Evolutionary conservation across 2,329 filamentous ascomycete genomes (phyloP).

Genomic region (Teratosphaeriaceae sp.): DNA sequence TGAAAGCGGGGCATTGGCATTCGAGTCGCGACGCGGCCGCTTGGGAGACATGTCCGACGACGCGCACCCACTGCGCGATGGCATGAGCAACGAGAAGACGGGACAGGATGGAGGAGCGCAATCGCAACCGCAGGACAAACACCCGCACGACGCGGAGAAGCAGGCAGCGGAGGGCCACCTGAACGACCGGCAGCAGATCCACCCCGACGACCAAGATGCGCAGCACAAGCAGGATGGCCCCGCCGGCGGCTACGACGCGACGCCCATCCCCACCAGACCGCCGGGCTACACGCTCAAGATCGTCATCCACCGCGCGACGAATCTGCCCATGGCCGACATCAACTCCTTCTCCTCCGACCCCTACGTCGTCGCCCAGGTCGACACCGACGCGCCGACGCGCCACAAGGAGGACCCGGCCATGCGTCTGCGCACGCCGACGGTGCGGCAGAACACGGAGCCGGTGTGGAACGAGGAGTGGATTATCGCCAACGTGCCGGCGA

Average conservation of each 20-base stretch:
- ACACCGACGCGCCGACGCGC: conserved; percentile 60
- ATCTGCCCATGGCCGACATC: conserved; percentile 78
- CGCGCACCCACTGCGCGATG: too few relatives aligned
- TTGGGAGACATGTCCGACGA: too few relatives aligned
- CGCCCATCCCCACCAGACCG: conserved; percentile 66
- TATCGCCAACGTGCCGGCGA: conserved; percentile 75
- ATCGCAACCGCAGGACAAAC: too few relatives aligned
- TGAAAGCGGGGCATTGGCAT: too few relatives aligned
- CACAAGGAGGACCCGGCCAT: conserved; percentile 83
- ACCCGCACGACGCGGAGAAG: too few relatives aligned
- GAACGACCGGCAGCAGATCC: too few relatives aligned
- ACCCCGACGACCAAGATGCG: conserved; percentile 5
- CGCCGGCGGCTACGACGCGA: conserved; percentile 72
- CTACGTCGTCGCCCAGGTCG: conserved; percentile 71
- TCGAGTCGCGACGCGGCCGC: too few relatives aligned
- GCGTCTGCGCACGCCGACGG: conserved; percentile 66
- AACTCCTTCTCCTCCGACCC: conserved; percentile 74
- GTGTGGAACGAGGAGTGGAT: conserved; percentile 82
- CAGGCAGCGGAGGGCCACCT: too few relatives aligned
- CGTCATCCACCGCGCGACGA: conserved; percentile 72
- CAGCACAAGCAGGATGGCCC: conserved; percentile 40
- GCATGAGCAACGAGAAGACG: too few relatives aligned
- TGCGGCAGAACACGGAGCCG: conserved; percentile 65
- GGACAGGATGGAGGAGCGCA: too few relatives aligned
- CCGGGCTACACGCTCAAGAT: conserved; percentile 75